Base-by-base conservation (phyloP, 2,329 filamentous ascomycete genomes). In the Fusarium sp. region DNA sequence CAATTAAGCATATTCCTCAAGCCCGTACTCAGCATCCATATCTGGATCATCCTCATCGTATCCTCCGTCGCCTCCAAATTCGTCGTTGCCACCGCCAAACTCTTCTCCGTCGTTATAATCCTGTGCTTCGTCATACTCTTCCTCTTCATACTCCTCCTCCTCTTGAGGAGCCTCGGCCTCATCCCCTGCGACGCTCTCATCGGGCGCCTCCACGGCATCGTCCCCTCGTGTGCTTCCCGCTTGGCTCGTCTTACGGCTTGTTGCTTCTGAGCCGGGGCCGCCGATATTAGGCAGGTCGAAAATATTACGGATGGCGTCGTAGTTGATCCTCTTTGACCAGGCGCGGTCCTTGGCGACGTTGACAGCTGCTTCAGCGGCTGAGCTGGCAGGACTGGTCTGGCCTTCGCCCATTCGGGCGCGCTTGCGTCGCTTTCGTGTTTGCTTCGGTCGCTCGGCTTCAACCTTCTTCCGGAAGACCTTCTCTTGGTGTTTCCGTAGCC, bases 401-500 rank as follows among this genome's bases (percentile, higher is more conserved):
- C 89, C 88, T 73, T 91, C 90, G 25, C 88, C 88, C 74, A 90
- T 90, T 20, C 87, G 81, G 3, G 88, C 86, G 70, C 81, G 79
- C 80, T 86, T 86, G 65, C 83, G 82, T 27, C 86, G 83, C 56
- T 86, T 86, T 25, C 88, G 84, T n/a, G 81, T 85, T 59, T 84
- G 86, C 81, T 86, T 92, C 59, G 83, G 86, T 70, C 79, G 83
- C 74, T 81, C 86, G 12, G 85, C 85, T 63, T 87, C 87, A 67
- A 88, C 82, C 79, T 94, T 93, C 63, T 90, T 88, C 41, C 92
- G 88, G 60, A 97, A 91, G 9, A 92, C 86, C 79, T 96, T 97
- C 65, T 92, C 90, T 76, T 98, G 94, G 77, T 97, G 92, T 51
- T 90, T 88, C 11, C 95, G 92, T 41, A 99, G 85, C 88, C 94